phyloP scores from a whole-genome alignment of 768 basidiomycete species.

The Dendrothele bispora region DNA sequence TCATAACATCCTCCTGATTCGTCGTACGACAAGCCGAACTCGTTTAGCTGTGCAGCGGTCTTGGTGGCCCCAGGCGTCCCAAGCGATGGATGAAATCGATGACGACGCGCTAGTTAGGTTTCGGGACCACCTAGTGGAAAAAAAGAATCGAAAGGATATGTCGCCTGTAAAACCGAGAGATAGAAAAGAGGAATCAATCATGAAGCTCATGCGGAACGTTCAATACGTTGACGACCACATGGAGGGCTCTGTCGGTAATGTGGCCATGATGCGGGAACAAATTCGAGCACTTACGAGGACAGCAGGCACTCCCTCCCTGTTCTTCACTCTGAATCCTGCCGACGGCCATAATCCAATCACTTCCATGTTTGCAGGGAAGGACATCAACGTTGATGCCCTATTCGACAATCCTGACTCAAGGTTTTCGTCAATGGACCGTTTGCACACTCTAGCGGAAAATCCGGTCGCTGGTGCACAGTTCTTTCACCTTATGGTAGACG shows the following conservation, averaged over 20 bases:
- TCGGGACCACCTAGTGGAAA: not conserved
- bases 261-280: slow-evolving; percentile 13
- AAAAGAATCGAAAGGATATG: slow-evolving; percentile 3
- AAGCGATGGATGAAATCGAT: not conserved
- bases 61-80: too few species aligned
- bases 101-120: not conserved
- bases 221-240: slow-evolving; percentile 16
- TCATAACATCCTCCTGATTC: slow-evolving; percentile 12
- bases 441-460: slow-evolving; percentile 23
- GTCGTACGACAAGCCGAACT: slow-evolving; percentile 5
- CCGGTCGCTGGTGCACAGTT: slow-evolving; percentile 34
- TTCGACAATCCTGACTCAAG: slow-evolving; percentile 7
- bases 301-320: slow-evolving; percentile 11
- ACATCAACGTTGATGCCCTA: slow-evolving; percentile 16
- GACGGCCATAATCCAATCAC: slow-evolving; percentile 16
- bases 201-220: slow-evolving; percentile 14
- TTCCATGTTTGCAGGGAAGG: slow-evolving; percentile 10
- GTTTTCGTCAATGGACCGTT: slow-evolving; percentile 8
- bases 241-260: slow-evolving; percentile 11
- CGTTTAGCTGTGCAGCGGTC: too few species aligned
- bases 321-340: slow-evolving; percentile 19
- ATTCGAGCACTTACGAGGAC: slow-evolving; percentile 11
- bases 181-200: slow-evolving; percentile 6
- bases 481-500: slow-evolving; percentile 27
- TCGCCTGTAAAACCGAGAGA: not conserved